These are phyloP conservation scores for Raffaelea arxii DNA, from an alignment of 2,329 filamentous ascomycete genomes.

Conservation along the genomic window DNA sequence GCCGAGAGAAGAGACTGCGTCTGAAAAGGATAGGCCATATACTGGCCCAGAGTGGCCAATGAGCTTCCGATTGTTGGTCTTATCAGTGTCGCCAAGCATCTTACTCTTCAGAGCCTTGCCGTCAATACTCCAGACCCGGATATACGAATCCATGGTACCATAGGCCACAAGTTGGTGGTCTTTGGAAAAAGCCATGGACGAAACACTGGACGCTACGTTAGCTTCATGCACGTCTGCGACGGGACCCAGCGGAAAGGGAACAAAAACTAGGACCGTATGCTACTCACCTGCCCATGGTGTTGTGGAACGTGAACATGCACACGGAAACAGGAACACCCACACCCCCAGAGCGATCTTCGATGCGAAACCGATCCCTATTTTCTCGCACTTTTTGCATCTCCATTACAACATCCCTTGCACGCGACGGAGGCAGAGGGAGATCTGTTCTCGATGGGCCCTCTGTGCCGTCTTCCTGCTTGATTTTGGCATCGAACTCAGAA, in stretches of 20 bases:
- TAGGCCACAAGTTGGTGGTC: conserved; percentile 80
- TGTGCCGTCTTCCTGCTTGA: conserved; percentile 80
- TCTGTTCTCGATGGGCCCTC: conserved; percentile 72
- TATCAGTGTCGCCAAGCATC: conserved; percentile 48
- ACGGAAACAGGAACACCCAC: conserved; percentile 76
- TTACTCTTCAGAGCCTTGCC: conserved; percentile 69
- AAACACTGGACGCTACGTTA: too few species aligned
- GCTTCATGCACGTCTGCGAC: too few species aligned
- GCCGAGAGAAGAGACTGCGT: conserved; percentile 47
- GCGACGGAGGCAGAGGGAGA: conserved; percentile 77
- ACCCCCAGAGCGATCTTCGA: conserved; percentile 75
- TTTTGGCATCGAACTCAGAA: conserved; percentile 79
- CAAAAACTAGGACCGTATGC: too few species aligned
- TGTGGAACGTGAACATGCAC: conserved; percentile 98
- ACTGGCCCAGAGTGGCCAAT: conserved; percentile 88
- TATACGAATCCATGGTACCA: conserved; percentile 89
- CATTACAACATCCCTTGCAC: conserved; percentile 82
- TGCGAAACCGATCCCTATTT: conserved; percentile 82
- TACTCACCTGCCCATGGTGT: conserved; percentile 76
- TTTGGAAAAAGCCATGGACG: conserved; percentile 92
- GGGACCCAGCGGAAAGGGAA: too few species aligned
- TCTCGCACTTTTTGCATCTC: conserved; percentile 93
- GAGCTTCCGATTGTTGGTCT: conserved; percentile 57
- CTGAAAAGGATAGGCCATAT: conserved; percentile 81
- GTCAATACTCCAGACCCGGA: conserved; percentile 86